Evolutionary conservation across 768 basidiomycete genomes (phyloP).

Genomic region (Leccinum variicolor): DNA sequence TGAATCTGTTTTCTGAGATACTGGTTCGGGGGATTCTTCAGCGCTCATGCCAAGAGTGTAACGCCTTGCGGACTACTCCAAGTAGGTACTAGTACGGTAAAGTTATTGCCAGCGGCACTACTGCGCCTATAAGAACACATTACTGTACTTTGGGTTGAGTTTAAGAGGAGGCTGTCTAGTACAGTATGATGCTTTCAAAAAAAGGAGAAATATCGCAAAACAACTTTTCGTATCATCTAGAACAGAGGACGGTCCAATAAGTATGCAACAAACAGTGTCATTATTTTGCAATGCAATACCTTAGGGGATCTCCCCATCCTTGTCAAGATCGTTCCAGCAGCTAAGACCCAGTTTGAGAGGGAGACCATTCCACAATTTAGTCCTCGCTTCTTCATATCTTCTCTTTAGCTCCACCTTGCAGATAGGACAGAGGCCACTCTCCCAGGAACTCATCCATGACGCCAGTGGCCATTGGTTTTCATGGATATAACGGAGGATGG

Average conservation of each 20-base stretch:
- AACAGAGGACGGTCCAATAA: background rate
- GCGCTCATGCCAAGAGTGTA: background rate
- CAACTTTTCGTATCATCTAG: background rate
- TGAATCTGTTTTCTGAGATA: background rate
- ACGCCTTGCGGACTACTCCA: background rate
- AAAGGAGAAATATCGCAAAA: background rate
- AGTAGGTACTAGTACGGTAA: background rate
- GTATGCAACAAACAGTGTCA: background rate
- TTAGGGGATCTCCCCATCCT: background rate
- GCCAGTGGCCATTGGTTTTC: background rate
- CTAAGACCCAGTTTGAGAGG: conserved; percentile 2
- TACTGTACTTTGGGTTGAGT: too few species aligned
- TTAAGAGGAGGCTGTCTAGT: too few species aligned
- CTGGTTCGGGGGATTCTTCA: background rate
- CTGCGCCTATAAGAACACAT: background rate
- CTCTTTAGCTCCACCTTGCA: background rate
- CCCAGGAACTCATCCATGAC: background rate
- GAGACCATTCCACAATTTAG: background rate
- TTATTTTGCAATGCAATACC: background rate
- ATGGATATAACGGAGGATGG: background rate
- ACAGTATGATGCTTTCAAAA: background rate
- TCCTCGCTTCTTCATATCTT: background rate
- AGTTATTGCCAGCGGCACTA: too few species aligned
- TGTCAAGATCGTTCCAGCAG: conserved; percentile 6
- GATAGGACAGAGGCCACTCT: background rate